Percentiles rank a stretch among this genome's conserved stretches.
These are phyloP conservation scores for Helicostylum pulchrum DNA, from an alignment of 192 early-diverging fungal species.

Conservation along the genomic window DNA sequence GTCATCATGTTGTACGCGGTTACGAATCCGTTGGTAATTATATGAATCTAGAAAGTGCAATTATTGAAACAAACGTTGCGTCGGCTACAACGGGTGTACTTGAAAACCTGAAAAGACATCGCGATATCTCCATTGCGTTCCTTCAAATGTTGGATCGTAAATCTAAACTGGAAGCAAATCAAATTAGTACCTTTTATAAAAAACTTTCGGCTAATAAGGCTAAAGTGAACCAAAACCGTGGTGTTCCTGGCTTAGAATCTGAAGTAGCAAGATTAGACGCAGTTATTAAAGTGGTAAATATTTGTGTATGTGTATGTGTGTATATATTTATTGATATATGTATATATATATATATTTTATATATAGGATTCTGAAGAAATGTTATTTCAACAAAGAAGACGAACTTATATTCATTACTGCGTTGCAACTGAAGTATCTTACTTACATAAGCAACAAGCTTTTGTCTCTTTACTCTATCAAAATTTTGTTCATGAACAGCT, in stretches of 20 bases:
- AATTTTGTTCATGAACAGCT: conserved; percentile 57
- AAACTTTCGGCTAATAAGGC: conserved; percentile 46
- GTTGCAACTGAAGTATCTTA: conserved; percentile 54
- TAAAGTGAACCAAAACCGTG: conserved; percentile 45
- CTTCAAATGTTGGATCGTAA: conserved; percentile 47
- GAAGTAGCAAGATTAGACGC: conserved; percentile 39
- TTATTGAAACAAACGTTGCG: conserved; percentile 30
- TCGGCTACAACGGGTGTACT: conserved; percentile 40
- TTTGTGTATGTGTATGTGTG: background rate
- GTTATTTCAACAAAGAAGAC: conserved; percentile 44
- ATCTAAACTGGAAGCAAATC: conserved; percentile 43
- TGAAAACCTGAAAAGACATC: conserved; percentile 59
- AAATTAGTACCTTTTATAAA: conserved; percentile 48
- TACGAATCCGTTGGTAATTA: conserved; percentile 45
- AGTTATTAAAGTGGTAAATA: conserved; percentile 41
- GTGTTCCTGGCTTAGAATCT: conserved; percentile 40
- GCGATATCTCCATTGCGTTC: conserved; percentile 54
- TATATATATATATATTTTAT: background rate
- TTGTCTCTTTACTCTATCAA: conserved; percentile 59
- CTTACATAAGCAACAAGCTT: conserved; percentile 59
- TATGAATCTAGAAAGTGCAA: conserved; percentile 32
- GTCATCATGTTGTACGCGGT: conserved; percentile 46
- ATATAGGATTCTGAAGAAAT: conserved; percentile 51
- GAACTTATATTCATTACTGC: conserved; percentile 48
- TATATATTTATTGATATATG: background rate